phyloP scores from a whole-genome alignment of 2,329 filamentous ascomycete species.

The Fusarium dimerum region DNA sequence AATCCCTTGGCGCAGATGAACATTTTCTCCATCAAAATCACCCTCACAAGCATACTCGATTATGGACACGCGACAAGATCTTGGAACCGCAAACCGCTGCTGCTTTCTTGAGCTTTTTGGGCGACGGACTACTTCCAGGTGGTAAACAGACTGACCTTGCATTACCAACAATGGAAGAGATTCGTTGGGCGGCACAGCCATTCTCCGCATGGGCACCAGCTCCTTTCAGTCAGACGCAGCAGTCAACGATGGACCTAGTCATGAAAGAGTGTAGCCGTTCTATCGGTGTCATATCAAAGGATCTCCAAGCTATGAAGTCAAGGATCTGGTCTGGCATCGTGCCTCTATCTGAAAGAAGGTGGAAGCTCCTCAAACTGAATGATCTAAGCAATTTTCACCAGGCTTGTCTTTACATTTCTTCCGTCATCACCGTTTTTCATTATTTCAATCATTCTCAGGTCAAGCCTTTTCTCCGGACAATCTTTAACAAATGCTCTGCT shows the following conservation, averaged over 20 bases:
- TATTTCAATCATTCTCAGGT: conserved; percentile 27
- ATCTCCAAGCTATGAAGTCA: conserved; percentile 33
- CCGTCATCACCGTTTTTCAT: conserved; percentile 26
- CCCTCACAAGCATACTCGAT: neutral
- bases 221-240: conserved; percentile 9
- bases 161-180: conserved; percentile 6
- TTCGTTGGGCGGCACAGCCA: conserved; percentile 11
- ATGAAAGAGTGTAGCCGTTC: conserved; percentile 16
- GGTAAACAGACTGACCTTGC: conserved; percentile 7
- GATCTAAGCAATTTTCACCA: conserved; percentile 19
- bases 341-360: conserved; percentile 30
- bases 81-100: conserved; percentile 25
- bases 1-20: neutral
- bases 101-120: conserved; percentile 21
- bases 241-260: conserved; percentile 10
- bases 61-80: conserved; percentile 26
- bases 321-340: conserved; percentile 31
- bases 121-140: conserved; percentile 7
- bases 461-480: conserved; percentile 21
- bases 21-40: neutral
- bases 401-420: conserved; percentile 26
- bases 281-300: conserved; percentile 23
- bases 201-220: conserved; percentile 26
- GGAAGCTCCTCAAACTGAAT: conserved; percentile 26
- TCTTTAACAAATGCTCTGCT: conserved; percentile 30